Evolutionary conservation across 768 basidiomycete species (phyloP), one percentile per base, ranked within the genome.

Genomic region (Mycena haematopus): DNA sequence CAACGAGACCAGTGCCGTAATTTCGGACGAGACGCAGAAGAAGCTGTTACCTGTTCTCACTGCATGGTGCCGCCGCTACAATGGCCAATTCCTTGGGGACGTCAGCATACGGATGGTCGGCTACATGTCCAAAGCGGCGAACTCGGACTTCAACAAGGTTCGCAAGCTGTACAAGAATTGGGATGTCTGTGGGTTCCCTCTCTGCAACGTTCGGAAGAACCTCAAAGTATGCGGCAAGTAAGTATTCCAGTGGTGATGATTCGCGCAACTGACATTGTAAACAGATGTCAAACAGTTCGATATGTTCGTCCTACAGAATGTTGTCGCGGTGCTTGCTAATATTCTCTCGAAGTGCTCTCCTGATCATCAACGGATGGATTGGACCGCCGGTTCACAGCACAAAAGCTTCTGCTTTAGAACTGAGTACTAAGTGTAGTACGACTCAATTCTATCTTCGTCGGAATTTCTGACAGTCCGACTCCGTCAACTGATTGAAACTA

Each of bases 201-300:
- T 31, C 8, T 67, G 66, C 47, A 54, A 45, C 24, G 33, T 56
- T 27, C 58, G 63, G 4, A 63, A 55, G 35, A 46, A 58, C 0
- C 52, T 67, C 29, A 63, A 60, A 52, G 62, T 49, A 6, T 67
- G 66, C n/a, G 49, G 27, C 21, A 53, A 9, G 62, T 58, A 22
- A 53, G 57, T 15, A 21, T 52, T 42, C 24, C 19, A 14, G 7
- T 29, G 19, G 2, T 51, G 6, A n/a, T 35, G 7, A 11, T 56
- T 25, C 4, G 19, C 19, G 17, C 7, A 13, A n/a, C 46, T 52
- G 14, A 53, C 0, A n/a, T 35, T 24, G 19, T 47, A 1, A 7
- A 42, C 24, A 56, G 64, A 15, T 65, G 64, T 27, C 55, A 65
- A 38, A 65, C 59, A 3, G 64, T 65, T 36, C 64, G 64, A 57